Evolutionary conservation across 148 eudicot species (phyloP).

Genomic region (Suaeda aralocaspica): DNA sequence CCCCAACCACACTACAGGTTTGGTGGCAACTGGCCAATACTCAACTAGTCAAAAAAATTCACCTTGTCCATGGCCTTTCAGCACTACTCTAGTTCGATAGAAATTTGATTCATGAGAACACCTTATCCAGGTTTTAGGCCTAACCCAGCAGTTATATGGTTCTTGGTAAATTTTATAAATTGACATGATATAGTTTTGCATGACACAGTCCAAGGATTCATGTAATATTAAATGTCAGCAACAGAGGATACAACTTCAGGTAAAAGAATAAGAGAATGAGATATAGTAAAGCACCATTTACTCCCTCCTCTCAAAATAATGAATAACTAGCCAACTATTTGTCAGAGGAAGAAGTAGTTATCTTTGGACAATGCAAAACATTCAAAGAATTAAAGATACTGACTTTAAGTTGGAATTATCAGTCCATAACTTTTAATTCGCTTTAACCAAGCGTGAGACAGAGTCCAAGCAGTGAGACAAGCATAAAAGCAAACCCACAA

Average conservation of each 20-base stretch:
- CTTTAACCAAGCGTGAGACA: conserved; percentile 8
- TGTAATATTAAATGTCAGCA: background rate
- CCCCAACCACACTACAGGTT: background rate
- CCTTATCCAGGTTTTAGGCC: background rate
- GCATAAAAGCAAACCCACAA: background rate
- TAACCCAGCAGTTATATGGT: background rate
- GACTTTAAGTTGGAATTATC: background rate
- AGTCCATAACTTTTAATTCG: background rate
- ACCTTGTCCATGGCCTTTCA: background rate
- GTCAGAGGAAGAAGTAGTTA: background rate
- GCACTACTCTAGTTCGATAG: background rate
- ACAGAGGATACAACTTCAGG: background rate
- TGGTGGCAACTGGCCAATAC: background rate
- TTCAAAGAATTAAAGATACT: too few relatives aligned
- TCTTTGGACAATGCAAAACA: background rate
- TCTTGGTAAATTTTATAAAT: background rate
- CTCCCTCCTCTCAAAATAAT: background rate
- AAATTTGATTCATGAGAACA: too few relatives aligned
- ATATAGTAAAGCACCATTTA: background rate
- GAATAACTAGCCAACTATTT: background rate
- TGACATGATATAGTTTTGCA: background rate
- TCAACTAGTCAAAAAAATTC: too few relatives aligned
- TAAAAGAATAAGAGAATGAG: background rate
- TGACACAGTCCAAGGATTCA: background rate
- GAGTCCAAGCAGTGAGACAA: background rate